A percentile compares a stretch with the other conserved stretches of the same genome.
These are phyloP conservation scores for Musa troglodytarum DNA, from an alignment of 176 grass and related monocot species.

Conservation along the genomic window DNA sequence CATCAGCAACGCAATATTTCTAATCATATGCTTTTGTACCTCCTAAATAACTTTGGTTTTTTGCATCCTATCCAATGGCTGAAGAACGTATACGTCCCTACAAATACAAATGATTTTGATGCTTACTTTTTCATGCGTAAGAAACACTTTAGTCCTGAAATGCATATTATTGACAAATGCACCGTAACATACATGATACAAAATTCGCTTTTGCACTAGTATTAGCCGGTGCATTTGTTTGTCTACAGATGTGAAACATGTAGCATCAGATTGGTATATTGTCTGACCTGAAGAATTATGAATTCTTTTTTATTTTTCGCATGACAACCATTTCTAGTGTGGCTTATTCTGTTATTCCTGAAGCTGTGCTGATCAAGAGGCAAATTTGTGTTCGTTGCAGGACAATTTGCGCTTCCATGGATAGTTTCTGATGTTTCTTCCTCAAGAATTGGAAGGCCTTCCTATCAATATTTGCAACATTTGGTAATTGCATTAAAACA, in stretches of 20 bases:
- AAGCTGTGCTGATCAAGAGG: not conserved
- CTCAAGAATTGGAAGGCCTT: constrained; percentile 12
- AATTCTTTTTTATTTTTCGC: not conserved
- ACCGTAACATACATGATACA: not conserved
- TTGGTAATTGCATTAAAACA: constrained; percentile 29
- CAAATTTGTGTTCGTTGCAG: constrained; percentile 23
- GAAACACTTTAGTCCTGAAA: not conserved
- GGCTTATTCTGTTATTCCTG: not conserved
- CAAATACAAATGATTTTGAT: not conserved
- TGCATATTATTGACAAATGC: not conserved
- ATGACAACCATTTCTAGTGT: not conserved
- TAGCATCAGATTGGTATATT: not conserved
- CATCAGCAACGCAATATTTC: not conserved
- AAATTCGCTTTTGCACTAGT: not conserved
- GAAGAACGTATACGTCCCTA: not conserved
- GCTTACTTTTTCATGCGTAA: not conserved
- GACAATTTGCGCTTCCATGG: constrained; percentile 29
- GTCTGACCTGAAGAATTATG: not conserved
- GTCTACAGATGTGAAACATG: not conserved
- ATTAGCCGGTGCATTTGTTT: not conserved
- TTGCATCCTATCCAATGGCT: not conserved
- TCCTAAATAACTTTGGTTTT: not conserved
- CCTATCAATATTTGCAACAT: constrained; percentile 44
- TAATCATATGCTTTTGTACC: not conserved
- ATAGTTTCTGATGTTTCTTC: constrained; percentile 27